A percentile compares a stretch with the other conserved stretches of the same genome.
phyloP scores from a whole-genome alignment of 148 eudicot genomes.

The Heliosperma pusillum region DNA sequence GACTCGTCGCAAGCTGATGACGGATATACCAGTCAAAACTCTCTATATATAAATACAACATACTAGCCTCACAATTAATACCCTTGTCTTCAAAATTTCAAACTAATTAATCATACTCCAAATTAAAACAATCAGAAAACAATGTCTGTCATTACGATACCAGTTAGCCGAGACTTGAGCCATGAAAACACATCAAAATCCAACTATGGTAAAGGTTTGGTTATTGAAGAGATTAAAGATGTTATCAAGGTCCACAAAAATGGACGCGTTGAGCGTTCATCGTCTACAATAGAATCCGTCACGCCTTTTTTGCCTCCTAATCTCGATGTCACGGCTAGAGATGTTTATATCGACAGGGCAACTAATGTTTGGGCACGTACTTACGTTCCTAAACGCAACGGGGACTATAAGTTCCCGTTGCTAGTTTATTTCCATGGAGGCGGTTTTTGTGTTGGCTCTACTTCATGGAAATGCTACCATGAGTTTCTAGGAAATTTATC shows the following conservation, averaged over 20 bases:
- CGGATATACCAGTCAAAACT: too few species aligned
- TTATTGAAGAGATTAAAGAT: conserved; percentile 50
- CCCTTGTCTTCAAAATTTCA: background rate
- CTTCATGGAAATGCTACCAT: conserved; percentile 56
- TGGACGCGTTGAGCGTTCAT: conserved; percentile 55
- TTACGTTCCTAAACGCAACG: conserved; percentile 43
- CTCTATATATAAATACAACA: background rate
- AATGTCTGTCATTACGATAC: conserved; percentile 34
- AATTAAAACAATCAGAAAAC: background rate
- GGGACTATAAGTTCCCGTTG: conserved; percentile 29
- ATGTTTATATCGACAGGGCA: conserved; percentile 42
- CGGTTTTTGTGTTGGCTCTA: conserved; percentile 56
- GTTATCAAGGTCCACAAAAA: conserved; percentile 53
- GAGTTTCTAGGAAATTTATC: conserved; percentile 38
- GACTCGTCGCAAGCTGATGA: too few species aligned
- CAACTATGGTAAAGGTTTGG: conserved; percentile 21
- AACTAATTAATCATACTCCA: background rate
- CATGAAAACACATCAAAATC: conserved; percentile 25
- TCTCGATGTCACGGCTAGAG: conserved; percentile 39
- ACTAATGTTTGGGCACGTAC: conserved; percentile 66
- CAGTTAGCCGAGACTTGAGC: conserved; percentile 29
- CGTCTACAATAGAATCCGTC: conserved; percentile 36
- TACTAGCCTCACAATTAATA: background rate
- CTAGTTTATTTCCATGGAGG: conserved; percentile 60
- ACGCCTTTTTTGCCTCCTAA: conserved; percentile 24